Conservation (phyloP, 176 grass and related monocot species). For the Triticum aestivum region IWGSC_CS_RefSeq_v2.1 NC_057797.1:672719958-672720457, state of each 20-base stretch:
- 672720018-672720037: not conserved
- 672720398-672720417: not conserved
- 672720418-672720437: not conserved
- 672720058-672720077: not conserved
- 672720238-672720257: too few relatives aligned
- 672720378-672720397: not conserved
- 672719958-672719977: not conserved
- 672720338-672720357: not conserved
- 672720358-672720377: not conserved
- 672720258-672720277: not conserved
- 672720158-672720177: not conserved
- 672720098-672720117: not conserved
- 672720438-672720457: not conserved
- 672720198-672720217: not conserved
- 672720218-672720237: too few relatives aligned
- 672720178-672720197: too few relatives aligned
- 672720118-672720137: not conserved
- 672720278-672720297: not conserved
- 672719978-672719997: not conserved
- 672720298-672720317: not conserved
- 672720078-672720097: not conserved
- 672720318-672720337: not conserved
- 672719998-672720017: not conserved
- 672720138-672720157: not conserved
- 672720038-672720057: not conserved